Conservation (phyloP, 805 yeast species). For the Geotrichum ghanense region DNA sequence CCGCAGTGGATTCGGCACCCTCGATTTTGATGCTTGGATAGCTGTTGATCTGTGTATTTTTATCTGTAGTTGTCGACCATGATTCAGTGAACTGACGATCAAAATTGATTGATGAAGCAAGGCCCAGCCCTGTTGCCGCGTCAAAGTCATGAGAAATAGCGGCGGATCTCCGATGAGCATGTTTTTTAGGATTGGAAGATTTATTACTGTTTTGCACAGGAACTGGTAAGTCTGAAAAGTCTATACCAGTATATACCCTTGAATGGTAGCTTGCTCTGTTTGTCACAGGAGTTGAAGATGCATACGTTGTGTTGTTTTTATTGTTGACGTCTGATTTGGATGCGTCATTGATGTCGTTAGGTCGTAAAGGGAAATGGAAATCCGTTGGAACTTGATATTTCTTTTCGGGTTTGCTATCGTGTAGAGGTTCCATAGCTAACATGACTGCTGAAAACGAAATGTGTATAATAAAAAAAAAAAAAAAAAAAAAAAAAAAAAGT, state of each 20-base stretch:
- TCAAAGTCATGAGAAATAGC: slow-evolving; percentile 86
- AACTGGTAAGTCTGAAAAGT: neutral
- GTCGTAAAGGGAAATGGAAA: slow-evolving; percentile 3
- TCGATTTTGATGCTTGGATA: slow-evolving; percentile 1
- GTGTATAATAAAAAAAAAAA: neutral
- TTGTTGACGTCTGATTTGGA: slow-evolving; percentile 3
- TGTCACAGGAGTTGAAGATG: neutral
- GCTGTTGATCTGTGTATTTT: slow-evolving; percentile 2
- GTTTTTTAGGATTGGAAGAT: slow-evolving; percentile 25
- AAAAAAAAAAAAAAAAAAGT: neutral
- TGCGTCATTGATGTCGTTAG: neutral
- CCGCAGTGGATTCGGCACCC: neutral
- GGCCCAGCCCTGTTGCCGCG: slow-evolving; percentile 10
- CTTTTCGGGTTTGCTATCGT: too few species aligned
- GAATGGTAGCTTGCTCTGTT: neutral
- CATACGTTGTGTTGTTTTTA: too few species aligned
- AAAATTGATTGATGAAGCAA: neutral
- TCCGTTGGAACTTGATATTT: neutral
- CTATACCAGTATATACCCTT: slow-evolving; percentile 4
- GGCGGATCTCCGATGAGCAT: slow-evolving; percentile 75
- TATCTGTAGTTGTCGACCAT: neutral
- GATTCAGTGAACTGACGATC: too few species aligned
- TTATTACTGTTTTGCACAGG: slow-evolving; percentile 1
- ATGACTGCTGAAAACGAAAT: neutral
- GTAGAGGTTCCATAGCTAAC: neutral